Conservation (phyloP, 2,329 filamentous ascomycete species). For the Endothia cerciana region DNA sequence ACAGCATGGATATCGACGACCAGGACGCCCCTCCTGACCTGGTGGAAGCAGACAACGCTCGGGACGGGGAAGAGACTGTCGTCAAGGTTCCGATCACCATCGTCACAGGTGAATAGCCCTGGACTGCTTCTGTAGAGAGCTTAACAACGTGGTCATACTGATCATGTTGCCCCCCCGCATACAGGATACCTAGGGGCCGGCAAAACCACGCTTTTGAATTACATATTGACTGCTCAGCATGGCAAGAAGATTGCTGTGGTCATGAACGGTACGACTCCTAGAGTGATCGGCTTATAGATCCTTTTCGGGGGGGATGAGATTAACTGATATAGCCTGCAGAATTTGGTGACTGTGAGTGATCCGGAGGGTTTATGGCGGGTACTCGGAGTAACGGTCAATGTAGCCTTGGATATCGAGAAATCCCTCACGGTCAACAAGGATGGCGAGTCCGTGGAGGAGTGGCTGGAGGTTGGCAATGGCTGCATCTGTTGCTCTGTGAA, state of each 20-base stretch:
- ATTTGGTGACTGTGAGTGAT: conserved; percentile 74
- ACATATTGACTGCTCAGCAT: conserved; percentile 92
- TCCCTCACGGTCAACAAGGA: conserved; percentile 88
- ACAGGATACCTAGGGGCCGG: conserved; percentile 91
- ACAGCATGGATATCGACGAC: conserved; percentile 64
- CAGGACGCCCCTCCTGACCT: conserved; percentile 68
- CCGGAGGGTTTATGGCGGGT: conserved; percentile 27
- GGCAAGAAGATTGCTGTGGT: conserved; percentile 99
- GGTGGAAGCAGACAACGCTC: conserved; percentile 49
- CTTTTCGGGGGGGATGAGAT: conserved; percentile 7
- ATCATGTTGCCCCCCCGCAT: neutral
- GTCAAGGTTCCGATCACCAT: conserved; percentile 83
- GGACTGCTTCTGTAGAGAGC: neutral
- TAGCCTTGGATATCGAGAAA: conserved; percentile 93
- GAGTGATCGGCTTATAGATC: neutral
- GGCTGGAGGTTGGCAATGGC: conserved; percentile 94
- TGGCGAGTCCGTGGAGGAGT: conserved; percentile 84
- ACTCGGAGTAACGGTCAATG: conserved; percentile 14
- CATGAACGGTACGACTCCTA: conserved; percentile 69
- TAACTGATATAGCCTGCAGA: conserved; percentile 50
- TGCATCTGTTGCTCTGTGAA: conserved; percentile 99
- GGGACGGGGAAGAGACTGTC: conserved; percentile 53
- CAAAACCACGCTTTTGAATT: conserved; percentile 94
- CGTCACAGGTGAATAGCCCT: conserved; percentile 65
- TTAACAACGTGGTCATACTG: neutral